Evolutionary conservation across 257 asterid genomes (phyloP).

Genomic region (Forsythia viridissima): DNA sequence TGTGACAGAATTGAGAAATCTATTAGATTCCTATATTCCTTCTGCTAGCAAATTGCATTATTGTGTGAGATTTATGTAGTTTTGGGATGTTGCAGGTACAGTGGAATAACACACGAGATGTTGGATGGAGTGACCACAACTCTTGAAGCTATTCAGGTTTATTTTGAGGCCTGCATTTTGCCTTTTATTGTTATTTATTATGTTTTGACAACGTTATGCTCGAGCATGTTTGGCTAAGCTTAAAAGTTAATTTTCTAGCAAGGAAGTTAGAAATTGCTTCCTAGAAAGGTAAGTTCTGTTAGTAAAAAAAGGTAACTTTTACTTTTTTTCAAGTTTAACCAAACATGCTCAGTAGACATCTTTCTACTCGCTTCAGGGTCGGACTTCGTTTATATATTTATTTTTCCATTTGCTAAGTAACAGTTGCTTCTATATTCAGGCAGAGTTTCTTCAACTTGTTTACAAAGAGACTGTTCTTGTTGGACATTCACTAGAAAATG

Average conservation of each 20-base stretch:
- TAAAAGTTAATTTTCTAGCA: not conserved
- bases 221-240: not conserved
- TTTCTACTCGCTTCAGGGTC: not conserved
- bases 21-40: not conserved
- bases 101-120: constrained; percentile 88
- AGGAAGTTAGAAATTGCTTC: not conserved
- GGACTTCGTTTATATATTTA: not conserved
- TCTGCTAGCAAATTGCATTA: not conserved
- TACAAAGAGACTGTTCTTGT: constrained; percentile 84
- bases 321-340: constrained; percentile 1
- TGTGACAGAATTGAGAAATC: not conserved
- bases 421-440: constrained; percentile 53
- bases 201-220: not conserved
- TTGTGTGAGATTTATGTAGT: constrained; percentile 15
- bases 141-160: constrained; percentile 88
- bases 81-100: constrained; percentile 63
- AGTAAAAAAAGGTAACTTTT: not conserved
- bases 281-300: not conserved
- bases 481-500: constrained; percentile 96
- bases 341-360: not conserved
- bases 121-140: constrained; percentile 77
- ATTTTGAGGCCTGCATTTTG: constrained; percentile 11
- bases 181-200: constrained; percentile 5
- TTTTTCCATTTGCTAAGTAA: constrained; percentile 14
- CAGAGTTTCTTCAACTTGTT: constrained; percentile 71